These are phyloP conservation scores for Mrakia blollopis DNA, from an alignment of 768 basidiomycete species.

Conservation along the genomic window DNA sequence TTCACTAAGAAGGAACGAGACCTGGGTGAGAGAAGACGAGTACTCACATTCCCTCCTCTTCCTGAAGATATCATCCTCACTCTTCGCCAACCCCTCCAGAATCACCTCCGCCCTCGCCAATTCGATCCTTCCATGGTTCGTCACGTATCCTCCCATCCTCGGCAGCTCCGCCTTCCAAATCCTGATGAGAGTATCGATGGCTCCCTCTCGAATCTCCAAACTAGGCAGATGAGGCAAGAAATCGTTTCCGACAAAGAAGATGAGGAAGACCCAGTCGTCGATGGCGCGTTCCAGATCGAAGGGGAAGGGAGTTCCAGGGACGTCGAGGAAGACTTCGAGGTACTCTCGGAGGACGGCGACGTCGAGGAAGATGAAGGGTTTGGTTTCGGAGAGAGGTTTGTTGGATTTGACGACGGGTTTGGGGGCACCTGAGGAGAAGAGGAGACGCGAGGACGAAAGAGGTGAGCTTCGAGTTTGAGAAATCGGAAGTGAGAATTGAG, in stretches of 20 bases:
- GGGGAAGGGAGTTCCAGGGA: conserved; percentile 68
- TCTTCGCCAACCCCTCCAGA: conserved; percentile 84
- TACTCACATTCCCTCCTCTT: conserved; percentile 79
- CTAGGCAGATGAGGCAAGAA: conserved; percentile 97
- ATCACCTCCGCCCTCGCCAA: conserved; percentile 85
- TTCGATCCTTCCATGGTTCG: conserved; percentile 84
- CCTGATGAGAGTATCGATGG: conserved; percentile 90
- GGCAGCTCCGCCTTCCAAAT: conserved; percentile 94
- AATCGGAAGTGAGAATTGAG: neutral
- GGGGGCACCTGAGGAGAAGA: neutral
- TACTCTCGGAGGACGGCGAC: conserved; percentile 93
- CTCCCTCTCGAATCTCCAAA: conserved; percentile 97
- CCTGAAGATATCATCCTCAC: conserved; percentile 94
- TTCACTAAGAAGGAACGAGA: neutral
- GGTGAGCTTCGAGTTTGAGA: neutral
- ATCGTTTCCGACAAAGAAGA: conserved; percentile 99
- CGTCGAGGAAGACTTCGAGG: conserved; percentile 88
- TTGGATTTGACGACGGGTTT: conserved; percentile 16
- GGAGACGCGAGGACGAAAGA: neutral
- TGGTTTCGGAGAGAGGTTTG: conserved; percentile 59
- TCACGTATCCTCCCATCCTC: conserved; percentile 95
- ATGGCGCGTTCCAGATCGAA: conserved; percentile 94
- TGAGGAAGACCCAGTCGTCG: conserved; percentile 99
- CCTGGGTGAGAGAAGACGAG: conserved; percentile 37
- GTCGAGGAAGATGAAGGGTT: conserved; percentile 99